These are phyloP conservation scores for Calendula officinalis DNA, from an alignment of 129 eudicot species.

Conservation along the genomic window DNA sequence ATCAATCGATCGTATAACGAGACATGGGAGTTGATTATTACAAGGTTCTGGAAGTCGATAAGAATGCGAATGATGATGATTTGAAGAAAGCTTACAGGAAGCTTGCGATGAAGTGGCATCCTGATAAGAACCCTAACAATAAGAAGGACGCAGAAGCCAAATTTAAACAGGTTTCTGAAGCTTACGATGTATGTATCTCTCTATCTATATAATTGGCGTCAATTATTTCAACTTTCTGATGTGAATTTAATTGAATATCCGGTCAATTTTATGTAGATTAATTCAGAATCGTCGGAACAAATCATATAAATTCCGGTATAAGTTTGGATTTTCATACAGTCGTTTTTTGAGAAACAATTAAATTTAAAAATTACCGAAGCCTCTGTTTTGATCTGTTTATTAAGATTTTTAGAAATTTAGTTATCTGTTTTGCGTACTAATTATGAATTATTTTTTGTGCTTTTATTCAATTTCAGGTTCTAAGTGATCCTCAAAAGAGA, in stretches of 20 bases:
- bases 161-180: slow-evolving; percentile 62
- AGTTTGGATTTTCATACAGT: background rate
- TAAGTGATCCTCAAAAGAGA: slow-evolving; percentile 67
- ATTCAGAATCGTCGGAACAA: background rate
- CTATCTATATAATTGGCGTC: background rate
- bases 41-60: slow-evolving; percentile 50
- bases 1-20: slow-evolving; percentile 3
- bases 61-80: slow-evolving; percentile 56
- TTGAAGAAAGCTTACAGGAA: slow-evolving; percentile 68
- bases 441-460: background rate
- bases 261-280: background rate
- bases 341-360: background rate
- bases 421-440: background rate
- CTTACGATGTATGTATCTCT: slow-evolving; percentile 50
- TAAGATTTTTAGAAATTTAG: background rate
- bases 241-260: background rate
- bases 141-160: slow-evolving; percentile 65
- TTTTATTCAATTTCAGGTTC: slow-evolving; percentile 41
- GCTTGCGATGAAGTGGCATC: slow-evolving; percentile 79
- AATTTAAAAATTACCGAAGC: no score
- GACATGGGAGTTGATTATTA: slow-evolving; percentile 65
- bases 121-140: slow-evolving; percentile 61
- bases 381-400: no score
- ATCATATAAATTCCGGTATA: background rate
- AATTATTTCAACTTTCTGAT: background rate